Percentiles rank a stretch among this genome's conserved stretches.
Evolutionary conservation across 2,329 filamentous ascomycete species (phyloP).

Genomic region (Byssothecium circinans): DNA sequence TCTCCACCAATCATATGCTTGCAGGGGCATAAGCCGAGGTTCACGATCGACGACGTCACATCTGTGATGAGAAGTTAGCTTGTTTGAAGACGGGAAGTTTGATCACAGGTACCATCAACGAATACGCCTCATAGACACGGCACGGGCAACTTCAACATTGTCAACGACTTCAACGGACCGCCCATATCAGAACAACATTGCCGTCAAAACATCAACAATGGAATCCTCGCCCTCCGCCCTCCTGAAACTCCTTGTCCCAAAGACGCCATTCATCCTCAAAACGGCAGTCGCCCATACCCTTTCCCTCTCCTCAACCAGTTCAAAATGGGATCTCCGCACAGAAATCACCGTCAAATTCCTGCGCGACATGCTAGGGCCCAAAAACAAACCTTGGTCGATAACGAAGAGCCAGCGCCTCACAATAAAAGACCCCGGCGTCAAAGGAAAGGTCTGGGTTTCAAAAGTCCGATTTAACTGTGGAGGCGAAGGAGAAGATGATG

Average conservation of each 20-base stretch:
- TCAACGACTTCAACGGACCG: no score
- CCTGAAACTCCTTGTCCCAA: conserved; percentile 38
- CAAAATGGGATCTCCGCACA: conserved; percentile 77
- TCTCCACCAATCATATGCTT: no score
- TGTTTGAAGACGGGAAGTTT: no score
- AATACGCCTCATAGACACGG: no score
- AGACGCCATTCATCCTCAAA: conserved; percentile 63
- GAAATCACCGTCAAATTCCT: conserved; percentile 72
- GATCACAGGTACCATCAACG: no score
- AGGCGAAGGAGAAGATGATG: conserved; percentile 56
- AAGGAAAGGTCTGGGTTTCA: conserved; percentile 80
- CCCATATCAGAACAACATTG: no score
- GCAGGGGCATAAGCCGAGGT: no score
- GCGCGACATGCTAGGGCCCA: conserved; percentile 50
- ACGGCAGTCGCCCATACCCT: conserved; percentile 66
- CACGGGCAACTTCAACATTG: no score
- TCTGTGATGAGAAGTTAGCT: no score
- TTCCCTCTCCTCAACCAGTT: conserved; percentile 67
- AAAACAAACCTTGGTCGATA: conserved; percentile 26
- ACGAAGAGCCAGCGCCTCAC: conserved; percentile 60
- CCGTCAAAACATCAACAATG: conserved; percentile 23
- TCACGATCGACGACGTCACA: no score
- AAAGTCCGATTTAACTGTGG: conserved; percentile 61
- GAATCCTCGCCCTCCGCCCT: conserved; percentile 39
- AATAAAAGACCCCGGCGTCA: conserved; percentile 66